Evolutionary conservation across 164 flowering plant genomes (phyloP).

Genomic region (Magnolia changhungtana): DNA sequence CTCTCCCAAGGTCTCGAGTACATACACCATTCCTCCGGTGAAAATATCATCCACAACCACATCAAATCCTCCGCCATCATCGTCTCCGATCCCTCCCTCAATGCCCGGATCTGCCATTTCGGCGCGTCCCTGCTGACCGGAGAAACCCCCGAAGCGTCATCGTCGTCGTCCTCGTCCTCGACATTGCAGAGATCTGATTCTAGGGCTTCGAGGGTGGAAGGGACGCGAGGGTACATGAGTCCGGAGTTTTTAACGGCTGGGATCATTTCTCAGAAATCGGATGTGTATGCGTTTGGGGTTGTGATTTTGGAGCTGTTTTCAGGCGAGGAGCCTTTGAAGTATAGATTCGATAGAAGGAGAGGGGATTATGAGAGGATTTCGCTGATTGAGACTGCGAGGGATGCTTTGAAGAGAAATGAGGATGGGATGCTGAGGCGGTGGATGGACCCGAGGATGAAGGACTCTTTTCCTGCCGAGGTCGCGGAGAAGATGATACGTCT

Average conservation of each 20-base stretch:
- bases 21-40: constrained; percentile 58
- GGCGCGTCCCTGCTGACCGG: constrained; percentile 77
- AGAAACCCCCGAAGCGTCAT: constrained; percentile 26
- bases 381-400: constrained; percentile 51
- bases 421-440: constrained; percentile 56
- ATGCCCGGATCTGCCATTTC: constrained; percentile 76
- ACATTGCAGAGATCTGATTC: constrained; percentile 10
- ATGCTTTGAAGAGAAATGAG: constrained; percentile 22
- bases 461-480: constrained; percentile 69
- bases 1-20: constrained; percentile 83
- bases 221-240: constrained; percentile 69
- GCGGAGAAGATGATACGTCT: constrained; percentile 55
- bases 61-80: constrained; percentile 62
- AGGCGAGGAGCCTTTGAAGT: constrained; percentile 64
- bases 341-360: constrained; percentile 32
- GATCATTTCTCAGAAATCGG: constrained; percentile 53
- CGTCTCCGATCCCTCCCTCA: constrained; percentile 52
- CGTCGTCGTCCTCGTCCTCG: not conserved
- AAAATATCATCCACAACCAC: constrained; percentile 57
- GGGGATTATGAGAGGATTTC: constrained; percentile 36
- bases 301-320: constrained; percentile 67
- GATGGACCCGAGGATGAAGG: constrained; percentile 61
- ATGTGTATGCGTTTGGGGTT: constrained; percentile 79
- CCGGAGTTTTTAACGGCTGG: constrained; percentile 61
- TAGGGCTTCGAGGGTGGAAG: constrained; percentile 40